Base-by-base conservation (phyloP, 2,329 filamentous ascomycete genomes). In the Colletotrichum viniferum region DNA sequence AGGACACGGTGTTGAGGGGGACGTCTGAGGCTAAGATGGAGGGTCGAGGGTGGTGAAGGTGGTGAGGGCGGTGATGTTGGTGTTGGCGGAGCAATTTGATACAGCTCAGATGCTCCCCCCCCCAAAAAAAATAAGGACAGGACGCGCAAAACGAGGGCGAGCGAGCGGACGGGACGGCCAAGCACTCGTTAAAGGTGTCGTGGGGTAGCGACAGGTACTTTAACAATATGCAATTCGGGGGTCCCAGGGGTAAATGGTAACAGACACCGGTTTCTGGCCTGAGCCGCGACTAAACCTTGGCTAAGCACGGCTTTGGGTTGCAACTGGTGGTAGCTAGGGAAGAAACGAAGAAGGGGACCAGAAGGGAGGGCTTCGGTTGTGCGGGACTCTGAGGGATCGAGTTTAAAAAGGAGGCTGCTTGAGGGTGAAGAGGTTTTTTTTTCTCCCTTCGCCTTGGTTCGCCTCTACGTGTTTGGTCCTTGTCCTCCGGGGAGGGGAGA, bases 111-210 rank as follows among this genome's bases (percentile, higher is more conserved):
- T 62, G 64, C 48, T 8, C 26, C 26, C 26, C 26, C 26, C 26
- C 26, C 26, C 7, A 38, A 48, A 48, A 48, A 16, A 21, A 71
- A n/a, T n/a, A n/a, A 66, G 26, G 64, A 66, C n/a, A 56, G 69
- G 62, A 66, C 61, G 76, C 73, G 76, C 60, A 70, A 71, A 64
- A 63, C 21, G 63, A 67, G 76, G 56, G 73, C 62, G 69, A 77
- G 77, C 77, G 77, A 77, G 65, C 60, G 77, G 77, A 77, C 75
- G 72, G 77, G 75, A 77, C 75, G 69, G 69, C 77, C 77, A 77
- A 77, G 77, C 77, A 77, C 69, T 77, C 63, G 77, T 77, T 65
- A 77, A 76, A 75, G 68, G 71, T 71, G 71, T 68, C 77, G 77
- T 77, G 74, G 71, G 69, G 69, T 69, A 65, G 58, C 71, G 71